Base-by-base conservation (phyloP, 805 yeast species). In the Kuraishia ogatae region DNA sequence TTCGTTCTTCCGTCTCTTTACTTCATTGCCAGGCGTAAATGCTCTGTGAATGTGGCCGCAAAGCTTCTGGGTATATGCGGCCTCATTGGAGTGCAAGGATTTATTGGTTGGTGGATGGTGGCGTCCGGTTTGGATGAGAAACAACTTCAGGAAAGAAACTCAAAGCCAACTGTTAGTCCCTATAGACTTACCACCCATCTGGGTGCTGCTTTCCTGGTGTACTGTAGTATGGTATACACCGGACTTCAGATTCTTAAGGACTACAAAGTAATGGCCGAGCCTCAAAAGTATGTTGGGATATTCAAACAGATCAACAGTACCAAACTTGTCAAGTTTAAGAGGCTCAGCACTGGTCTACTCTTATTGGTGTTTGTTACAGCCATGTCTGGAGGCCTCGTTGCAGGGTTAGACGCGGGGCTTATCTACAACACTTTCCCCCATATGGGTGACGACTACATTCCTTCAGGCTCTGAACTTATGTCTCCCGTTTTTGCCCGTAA, bases 61-160 rank as follows among this genome's bases (percentile, higher is more conserved):
- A 79, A 89, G 61, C 74, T 94, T 17, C 69, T 88, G 21, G 89
- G 89, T 1, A 79, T 94, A 50, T 80, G 96, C 48, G 83, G 78
- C 0, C 72, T 94, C 53, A 77, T 94, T 56, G 99, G 97, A 11
- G 73, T 94, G 51, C 99, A 94, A 75, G 99, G 99, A 54, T 87
- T 85, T 54, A 86, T 94, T 61, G 99, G 99, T 35, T 94, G 99
- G 99, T 94, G 99, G 99, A 94, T 94, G 99, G 99, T 94, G 53
- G 84, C 88, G 64, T 89, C 97, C 10, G 99, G 99, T 29, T 77
- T 94, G 55, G 96, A 91, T 66, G 87, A 86, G 64, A 79, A 85
- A 50, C 86, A 86, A 64, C 74, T 94, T 51, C 80, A 79, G 22
- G 91, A 86, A 60, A 80, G 97, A 67, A 87, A 81, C 50, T 84